Evolutionary conservation across 2,329 filamentous ascomycete species (phyloP), one percentile per base, ranked within the genome.

Genomic region (Penicillium oxalicum): DNA sequence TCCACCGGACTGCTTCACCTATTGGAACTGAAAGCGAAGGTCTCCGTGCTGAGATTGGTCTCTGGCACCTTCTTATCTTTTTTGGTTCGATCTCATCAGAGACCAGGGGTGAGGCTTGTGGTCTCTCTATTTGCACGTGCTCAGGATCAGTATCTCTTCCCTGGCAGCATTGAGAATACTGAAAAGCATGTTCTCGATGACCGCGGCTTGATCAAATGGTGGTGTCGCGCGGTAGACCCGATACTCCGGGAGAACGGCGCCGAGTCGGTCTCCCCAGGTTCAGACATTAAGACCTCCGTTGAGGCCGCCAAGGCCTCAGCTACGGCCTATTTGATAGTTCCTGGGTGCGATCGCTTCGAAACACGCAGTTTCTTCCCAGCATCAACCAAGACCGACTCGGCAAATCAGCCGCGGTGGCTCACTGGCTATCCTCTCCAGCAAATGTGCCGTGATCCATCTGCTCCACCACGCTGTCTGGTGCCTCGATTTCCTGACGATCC

Each of bases 401-500:
- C 64, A 39, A 65, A 67, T 18, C 68, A 60, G 35, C 59, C 55
- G 13, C 63, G 62, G 50, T 79, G 80, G 69, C 68, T 75, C 4
- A 77, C 80, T 37, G 87, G 87, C 73, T 81, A 86, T 29, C 80
- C 93, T 9, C 78, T 88, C 0, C 79, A 87, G 43, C 84, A 90
- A 1, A 79, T 97, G 25, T 82, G 85, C 49, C 83, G 85, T 58
- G 72, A 78, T 9, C 76, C 78, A 6, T 77, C 82, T 44, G 82
- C 89, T 3, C 88, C 90, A 4, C 86, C 87, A 0, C 79, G 91
- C 51, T 95, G 87, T 64, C 75, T 97, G 6, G 85, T 98, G 4
- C 93, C 93, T 1, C 84, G 86, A 24, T 95, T 94, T 54, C 93
- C 93, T 0, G 93, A 98, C 65, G 93, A 98, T 55, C 93, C 93